Evolutionary conservation across 225 moss, liverwort and hornwort species (phyloP).

Genomic region (Sphagnum tenellum): DNA sequence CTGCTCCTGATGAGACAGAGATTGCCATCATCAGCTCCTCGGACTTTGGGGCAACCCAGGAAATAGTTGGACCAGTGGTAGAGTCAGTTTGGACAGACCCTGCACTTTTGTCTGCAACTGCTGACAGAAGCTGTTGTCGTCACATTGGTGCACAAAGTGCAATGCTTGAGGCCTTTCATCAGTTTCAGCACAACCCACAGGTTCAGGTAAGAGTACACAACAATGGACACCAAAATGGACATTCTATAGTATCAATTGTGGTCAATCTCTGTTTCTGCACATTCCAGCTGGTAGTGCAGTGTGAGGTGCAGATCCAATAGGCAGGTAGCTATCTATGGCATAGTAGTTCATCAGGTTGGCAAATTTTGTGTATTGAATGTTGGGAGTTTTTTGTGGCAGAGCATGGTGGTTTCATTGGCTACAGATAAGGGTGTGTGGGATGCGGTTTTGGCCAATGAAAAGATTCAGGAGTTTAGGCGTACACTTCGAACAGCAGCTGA

Average conservation of each 20-base stretch:
- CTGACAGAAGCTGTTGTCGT: constrained; percentile 8
- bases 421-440: constrained; percentile 86
- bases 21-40: not conserved
- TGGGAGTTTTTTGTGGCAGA: constrained; percentile 20
- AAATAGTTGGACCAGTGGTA: constrained; percentile 19
- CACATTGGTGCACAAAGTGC: constrained; percentile 33
- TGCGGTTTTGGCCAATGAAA: constrained; percentile 78
- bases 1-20: constrained; percentile 7
- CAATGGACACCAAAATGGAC: not conserved
- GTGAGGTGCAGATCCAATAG: too few relatives aligned
- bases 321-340: too few relatives aligned
- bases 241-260: not conserved
- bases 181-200: constrained; percentile 83
- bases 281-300: too few relatives aligned
- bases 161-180: constrained; percentile 77
- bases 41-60: constrained; percentile 24
- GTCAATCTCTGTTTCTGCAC: not conserved
- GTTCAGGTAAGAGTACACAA: constrained; percentile 44
- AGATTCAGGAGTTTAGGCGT: constrained; percentile 84
- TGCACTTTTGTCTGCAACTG: constrained; percentile 13
- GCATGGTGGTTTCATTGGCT: constrained; percentile 80
- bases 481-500: constrained; percentile 54
- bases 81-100: constrained; percentile 81
- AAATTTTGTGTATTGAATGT: too few relatives aligned
- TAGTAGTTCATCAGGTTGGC: too few relatives aligned